A percentile compares a stretch with the other conserved stretches of the same genome.
Conservation (phyloP, 345 rosid genomes). For the Citrus medica region DNA sequence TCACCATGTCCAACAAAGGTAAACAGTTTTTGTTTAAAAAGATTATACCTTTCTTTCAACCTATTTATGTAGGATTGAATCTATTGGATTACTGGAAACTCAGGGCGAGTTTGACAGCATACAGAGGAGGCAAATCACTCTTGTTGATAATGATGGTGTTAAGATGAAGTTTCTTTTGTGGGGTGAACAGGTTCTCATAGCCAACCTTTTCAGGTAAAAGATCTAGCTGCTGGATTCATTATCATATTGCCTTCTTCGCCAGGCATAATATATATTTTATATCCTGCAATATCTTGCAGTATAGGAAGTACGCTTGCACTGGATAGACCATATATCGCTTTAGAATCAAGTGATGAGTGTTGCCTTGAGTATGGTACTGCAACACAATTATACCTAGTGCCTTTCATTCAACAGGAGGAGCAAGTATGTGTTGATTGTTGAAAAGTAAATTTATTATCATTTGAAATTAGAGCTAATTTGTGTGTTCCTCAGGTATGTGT, state of each 20-base stretch:
- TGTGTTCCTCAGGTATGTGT: constrained; percentile 61
- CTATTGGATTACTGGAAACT: constrained; percentile 68
- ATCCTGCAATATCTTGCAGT: constrained; percentile 38
- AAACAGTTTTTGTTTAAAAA: background rate
- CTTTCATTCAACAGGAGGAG: constrained; percentile 74
- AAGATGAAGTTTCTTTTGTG: constrained; percentile 70
- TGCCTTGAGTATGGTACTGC: constrained; percentile 97
- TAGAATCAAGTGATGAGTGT: constrained; percentile 50
- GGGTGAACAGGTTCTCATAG: constrained; percentile 83
- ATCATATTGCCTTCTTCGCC: constrained; percentile 3
- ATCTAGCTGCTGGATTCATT: constrained; percentile 20
- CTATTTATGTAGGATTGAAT: constrained; percentile 62
- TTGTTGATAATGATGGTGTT: constrained; percentile 67
- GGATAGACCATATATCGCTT: constrained; percentile 75
- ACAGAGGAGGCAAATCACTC: constrained; percentile 61
- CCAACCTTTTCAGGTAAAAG: constrained; percentile 83
- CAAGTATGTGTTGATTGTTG: constrained; percentile 40
- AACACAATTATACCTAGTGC: constrained; percentile 81
- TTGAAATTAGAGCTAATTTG: constrained; percentile 15
- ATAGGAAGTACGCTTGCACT: constrained; percentile 85
- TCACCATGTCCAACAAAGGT: background rate
- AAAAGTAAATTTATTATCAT: background rate
- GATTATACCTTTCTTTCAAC: background rate
- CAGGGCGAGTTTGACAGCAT: constrained; percentile 46
- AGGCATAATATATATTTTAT: constrained; percentile 10